Base-by-base conservation (phyloP, 108 stramenopile genomes). In the Fragilaria crotonensis region DNA sequence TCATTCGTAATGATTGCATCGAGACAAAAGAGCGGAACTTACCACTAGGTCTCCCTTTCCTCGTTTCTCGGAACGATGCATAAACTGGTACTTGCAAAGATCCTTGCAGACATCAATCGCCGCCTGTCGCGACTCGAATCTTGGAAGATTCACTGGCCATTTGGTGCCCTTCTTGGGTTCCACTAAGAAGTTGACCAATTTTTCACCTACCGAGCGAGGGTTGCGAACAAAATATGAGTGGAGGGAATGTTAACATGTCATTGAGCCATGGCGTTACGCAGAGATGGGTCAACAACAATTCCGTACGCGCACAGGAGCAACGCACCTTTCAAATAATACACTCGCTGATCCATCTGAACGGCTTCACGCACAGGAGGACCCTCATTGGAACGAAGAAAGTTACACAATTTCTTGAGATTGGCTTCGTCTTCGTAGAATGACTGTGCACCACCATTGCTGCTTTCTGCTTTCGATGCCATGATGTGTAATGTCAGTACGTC, bases 261-360 rank as follows among this genome's bases (percentile, higher is more conserved):
- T n/a, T n/a, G n/a, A n/a, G n/a, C n/a, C n/a, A n/a, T n/a, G n/a
- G n/a, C n/a, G n/a, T n/a, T n/a, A n/a, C n/a, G n/a, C n/a, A n/a
- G n/a, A n/a, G 9, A 60, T 49, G 7, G 22, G 3, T 51, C 5
- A 4, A 11, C 22, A 19, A 5, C 46, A 51, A 4, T 32, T 27
- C 14, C 5, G 54, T 25, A n/a, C 11, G 19, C n/a, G n/a, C n/a
- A n/a, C n/a, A n/a, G n/a, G n/a, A n/a, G 31, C 31, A 25, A 33
- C 93, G 54, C 65, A 96, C 97, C 97, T 68, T 96, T 98, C 73
- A 98, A 79, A 68, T 98, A 98, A 52, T 93, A 84, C 58, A 98
- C 97, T 19, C 97, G 89, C 69, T 96, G 96, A 55, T 96, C 95
- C 81, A 92, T 85, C 57, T 92, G 68, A 32, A 96, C 73, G 25